These are phyloP conservation scores for Gossypium thurberi DNA, from an alignment of 345 rosid genomes.

Conservation along the genomic window DNA sequence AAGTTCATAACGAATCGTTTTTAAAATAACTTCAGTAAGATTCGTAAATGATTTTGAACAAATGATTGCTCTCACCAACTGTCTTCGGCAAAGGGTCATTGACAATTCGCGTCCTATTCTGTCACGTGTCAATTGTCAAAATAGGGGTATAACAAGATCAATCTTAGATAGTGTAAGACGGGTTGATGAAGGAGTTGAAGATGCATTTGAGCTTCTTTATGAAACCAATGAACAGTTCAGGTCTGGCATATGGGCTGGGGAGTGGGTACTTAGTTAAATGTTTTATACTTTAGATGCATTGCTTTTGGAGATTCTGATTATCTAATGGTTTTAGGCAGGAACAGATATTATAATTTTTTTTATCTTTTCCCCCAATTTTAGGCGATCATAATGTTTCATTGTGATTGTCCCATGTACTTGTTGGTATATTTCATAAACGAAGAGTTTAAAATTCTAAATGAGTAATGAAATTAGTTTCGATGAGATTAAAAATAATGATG, in stretches of 20 bases:
- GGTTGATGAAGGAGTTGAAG: conserved; percentile 92
- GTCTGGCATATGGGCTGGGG: conserved; percentile 98
- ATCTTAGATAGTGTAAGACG: conserved; percentile 79
- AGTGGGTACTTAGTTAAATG: conserved; percentile 89
- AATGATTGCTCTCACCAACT: no score
- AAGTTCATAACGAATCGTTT: accelerated
- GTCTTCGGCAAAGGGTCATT: no score
- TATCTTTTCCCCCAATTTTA: no score
- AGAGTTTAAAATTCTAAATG: conserved; percentile 45
- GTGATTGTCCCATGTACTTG: conserved; percentile 98
- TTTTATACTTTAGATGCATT: neutral
- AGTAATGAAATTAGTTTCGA: no score
- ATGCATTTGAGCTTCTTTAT: conserved; percentile 98
- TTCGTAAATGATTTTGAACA: no score
- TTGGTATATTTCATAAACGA: conserved; percentile 92
- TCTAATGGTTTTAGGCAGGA: conserved; percentile 34
- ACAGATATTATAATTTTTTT: no score
- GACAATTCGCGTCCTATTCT: no score
- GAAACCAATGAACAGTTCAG: conserved; percentile 95
- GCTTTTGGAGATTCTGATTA: neutral
- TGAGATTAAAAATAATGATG: no score
- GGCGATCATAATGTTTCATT: conserved; percentile 86
- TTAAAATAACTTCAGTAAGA: accelerated
- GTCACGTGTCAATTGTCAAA: no score
- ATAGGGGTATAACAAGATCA: conserved; percentile 12